These are phyloP conservation scores for Penicillium vulpinum DNA, from an alignment of 2,329 filamentous ascomycete genomes.

Conservation along the genomic window DNA sequence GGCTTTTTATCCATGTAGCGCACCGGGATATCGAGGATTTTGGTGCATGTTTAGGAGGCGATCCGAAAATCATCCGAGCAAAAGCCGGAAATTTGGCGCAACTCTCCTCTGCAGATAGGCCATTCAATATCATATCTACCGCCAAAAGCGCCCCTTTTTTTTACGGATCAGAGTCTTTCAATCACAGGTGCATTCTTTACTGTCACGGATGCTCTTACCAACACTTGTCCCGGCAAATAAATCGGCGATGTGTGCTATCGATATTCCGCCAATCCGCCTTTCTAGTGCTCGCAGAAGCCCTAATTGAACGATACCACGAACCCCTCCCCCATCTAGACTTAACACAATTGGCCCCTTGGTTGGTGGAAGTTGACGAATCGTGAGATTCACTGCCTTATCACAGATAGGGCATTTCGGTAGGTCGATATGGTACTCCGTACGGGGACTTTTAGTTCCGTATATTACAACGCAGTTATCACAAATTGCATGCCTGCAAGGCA, in stretches of 20 bases:
- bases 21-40: no score
- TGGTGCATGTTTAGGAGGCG: no score
- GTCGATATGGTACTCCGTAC: constrained; percentile 9
- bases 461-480: constrained; percentile 20
- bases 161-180: no score
- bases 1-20: no score
- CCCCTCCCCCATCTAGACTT: constrained; percentile 20
- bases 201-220: constrained; percentile 12
- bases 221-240: constrained; percentile 18
- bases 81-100: constrained; percentile 19
- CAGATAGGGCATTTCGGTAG: constrained; percentile 12
- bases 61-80: constrained; percentile 14
- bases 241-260: constrained; percentile 7
- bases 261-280: constrained; percentile 11
- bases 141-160: constrained; percentile 11
- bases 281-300: constrained; percentile 18
- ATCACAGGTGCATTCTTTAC: no score
- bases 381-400: not conserved
- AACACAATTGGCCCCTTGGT: constrained; percentile 19
- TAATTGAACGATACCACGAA: constrained; percentile 20
- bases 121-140: constrained; percentile 17
- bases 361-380: constrained; percentile 17
- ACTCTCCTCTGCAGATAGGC: constrained; percentile 6
- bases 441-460: constrained; percentile 4
- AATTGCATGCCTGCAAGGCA: constrained; percentile 19